Conservation (phyloP, 1,284 basidiomycete species). For the Cryptococcus sp. region DNA sequence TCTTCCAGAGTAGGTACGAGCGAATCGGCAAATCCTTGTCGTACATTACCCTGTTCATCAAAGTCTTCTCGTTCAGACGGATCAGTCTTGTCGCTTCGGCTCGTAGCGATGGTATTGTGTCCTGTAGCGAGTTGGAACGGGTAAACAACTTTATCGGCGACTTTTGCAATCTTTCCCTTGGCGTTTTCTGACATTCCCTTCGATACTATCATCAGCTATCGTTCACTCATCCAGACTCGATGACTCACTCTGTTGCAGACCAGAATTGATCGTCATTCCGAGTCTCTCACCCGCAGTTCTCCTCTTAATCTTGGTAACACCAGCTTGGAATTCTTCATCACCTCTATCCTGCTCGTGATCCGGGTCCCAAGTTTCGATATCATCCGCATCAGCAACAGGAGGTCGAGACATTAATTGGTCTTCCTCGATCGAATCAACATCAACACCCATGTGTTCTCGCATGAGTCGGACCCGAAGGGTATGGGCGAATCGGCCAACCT, state of each 20-base stretch:
- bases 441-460: conserved; percentile 92
- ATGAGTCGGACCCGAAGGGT: conserved; percentile 88
- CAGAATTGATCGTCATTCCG: conserved; percentile 30
- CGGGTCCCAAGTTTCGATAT: conserved; percentile 71
- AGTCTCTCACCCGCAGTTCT: conserved; percentile 31
- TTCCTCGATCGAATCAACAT: conserved; percentile 84
- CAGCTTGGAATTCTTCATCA: conserved; percentile 26
- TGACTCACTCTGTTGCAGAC: conserved; percentile 31
- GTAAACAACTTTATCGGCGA: conserved; percentile 53
- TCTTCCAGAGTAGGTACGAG: conserved; percentile 70
- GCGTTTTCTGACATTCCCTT: conserved; percentile 45
- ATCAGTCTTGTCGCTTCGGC: conserved; percentile 49
- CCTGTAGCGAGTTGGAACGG: conserved; percentile 34
- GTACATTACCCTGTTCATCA: conserved; percentile 55
- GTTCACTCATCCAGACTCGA: not conserved
- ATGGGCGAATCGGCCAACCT: conserved; percentile 95
- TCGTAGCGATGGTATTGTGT: conserved; percentile 20
- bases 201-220: conserved; percentile 24
- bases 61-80: conserved; percentile 57
- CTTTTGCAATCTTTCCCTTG: conserved; percentile 42
- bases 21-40: conserved; percentile 60
- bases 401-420: conserved; percentile 62
- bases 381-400: conserved; percentile 55
- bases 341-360: conserved; percentile 63
- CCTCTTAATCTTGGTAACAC: conserved; percentile 46